Conservation (phyloP, 2,329 filamentous ascomycete genomes). For the Fusarium sp. region DNA sequence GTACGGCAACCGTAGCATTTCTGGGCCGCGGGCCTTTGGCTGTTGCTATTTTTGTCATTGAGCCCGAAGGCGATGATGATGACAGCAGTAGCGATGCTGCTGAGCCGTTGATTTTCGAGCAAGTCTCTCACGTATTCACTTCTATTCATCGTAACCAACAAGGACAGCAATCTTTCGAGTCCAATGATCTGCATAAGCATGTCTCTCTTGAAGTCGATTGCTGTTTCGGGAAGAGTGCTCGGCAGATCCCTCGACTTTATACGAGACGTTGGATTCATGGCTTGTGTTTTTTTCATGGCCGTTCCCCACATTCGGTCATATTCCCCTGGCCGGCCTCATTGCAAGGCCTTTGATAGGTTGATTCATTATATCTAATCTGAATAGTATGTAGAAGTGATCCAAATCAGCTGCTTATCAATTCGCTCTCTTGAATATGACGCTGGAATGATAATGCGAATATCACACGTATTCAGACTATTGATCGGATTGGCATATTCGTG, state of each 20-base stretch:
- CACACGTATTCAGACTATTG: too few relatives aligned
- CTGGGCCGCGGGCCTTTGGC: neutral
- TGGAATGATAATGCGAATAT: too few relatives aligned
- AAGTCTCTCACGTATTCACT: neutral
- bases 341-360: too few relatives aligned
- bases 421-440: too few relatives aligned
- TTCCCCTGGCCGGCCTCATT: neutral
- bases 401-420: too few relatives aligned
- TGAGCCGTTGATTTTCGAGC: too few relatives aligned
- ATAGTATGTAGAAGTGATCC: too few relatives aligned
- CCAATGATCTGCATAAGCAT: neutral
- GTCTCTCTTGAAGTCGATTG: neutral
- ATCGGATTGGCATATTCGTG: too few relatives aligned
- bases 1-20: neutral
- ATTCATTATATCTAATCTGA: too few relatives aligned
- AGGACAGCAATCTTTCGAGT: neutral
- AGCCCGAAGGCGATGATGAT: neutral
- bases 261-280: neutral
- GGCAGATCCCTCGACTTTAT: neutral
- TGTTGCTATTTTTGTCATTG: neutral
- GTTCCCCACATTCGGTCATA: accelerated
- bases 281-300: neutral
- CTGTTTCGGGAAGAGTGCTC: too few relatives aligned
- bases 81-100: too few relatives aligned
- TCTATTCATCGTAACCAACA: neutral